Evolutionary conservation across 2,329 filamentous ascomycete species (phyloP).

Genomic region (Fusarium pseudocircinatum): DNA sequence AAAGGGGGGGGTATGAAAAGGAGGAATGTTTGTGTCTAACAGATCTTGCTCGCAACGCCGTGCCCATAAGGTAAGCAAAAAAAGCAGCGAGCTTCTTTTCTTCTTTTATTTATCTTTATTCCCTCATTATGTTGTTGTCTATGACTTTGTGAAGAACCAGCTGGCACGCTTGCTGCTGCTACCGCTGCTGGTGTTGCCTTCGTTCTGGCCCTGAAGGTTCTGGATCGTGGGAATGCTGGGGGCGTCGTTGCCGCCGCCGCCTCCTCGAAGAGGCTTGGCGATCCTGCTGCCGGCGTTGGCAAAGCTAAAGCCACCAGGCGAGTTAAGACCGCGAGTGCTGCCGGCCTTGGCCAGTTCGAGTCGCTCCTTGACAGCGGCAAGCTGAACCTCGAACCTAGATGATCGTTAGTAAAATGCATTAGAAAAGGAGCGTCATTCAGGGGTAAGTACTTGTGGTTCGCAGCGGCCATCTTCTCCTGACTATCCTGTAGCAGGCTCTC

Average conservation of each 20-base stretch:
- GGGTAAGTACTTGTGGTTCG: conserved; percentile 88
- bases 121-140: conserved; percentile 35
- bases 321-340: conserved; percentile 83
- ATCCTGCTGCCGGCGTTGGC: conserved; percentile 71
- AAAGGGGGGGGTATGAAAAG: conserved; percentile 30
- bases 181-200: conserved; percentile 44
- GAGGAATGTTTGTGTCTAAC: conserved; percentile 25
- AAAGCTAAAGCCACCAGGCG: conserved; percentile 77
- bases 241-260: conserved; percentile 59
- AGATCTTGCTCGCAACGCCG: conserved; percentile 42
- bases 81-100: conserved; percentile 38
- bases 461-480: conserved; percentile 96
- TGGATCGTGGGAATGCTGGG: conserved; percentile 65
- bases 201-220: conserved; percentile 55
- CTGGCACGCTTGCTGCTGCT: conserved; percentile 71
- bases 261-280: conserved; percentile 74
- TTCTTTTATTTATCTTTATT: conserved; percentile 32
- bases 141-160: conserved; percentile 77
- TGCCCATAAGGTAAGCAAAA: conserved; percentile 41
- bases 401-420: conserved; percentile 41
- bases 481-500: conserved; percentile 94
- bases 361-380: conserved; percentile 96
- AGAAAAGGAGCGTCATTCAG: neutral
- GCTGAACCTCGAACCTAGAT: conserved; percentile 91
- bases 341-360: conserved; percentile 94